Base-by-base conservation (phyloP, 495 filamentous ascomycete species). In the Zalerion maritima region DNA sequence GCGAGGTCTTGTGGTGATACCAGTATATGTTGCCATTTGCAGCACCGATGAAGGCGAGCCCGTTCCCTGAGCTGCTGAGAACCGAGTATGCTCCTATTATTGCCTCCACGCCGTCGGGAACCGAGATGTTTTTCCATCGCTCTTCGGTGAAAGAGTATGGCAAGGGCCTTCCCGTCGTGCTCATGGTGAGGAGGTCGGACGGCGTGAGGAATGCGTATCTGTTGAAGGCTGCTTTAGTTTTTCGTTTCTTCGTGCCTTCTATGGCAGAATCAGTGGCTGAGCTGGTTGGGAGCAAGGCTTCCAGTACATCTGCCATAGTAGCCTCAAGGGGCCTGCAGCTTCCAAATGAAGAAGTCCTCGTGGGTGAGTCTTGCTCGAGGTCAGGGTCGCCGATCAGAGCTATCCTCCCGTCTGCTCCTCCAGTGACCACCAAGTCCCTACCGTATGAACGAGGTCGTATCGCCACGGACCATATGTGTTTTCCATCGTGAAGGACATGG, bases 401-500 rank as follows among this genome's bases (percentile, higher is more conserved):
- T 15, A 71, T 52, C 35, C 67, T 57, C 8, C 85, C 80, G 58
- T 97, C 89, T 12, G 78, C 73, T n/a, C 82, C 89, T 2, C 87
- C 89, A 22, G 79, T 87, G n/a, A 73, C 72, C 35, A 91, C 46
- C 0, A 69, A 28, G 2, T 47, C 31, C 7, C 41, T 46, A 5
- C 49, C 35, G 17, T 43, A 34, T 5, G 38, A 37, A 4, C 29
- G 31, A 9, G 19, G 38, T n/a, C 40, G 37, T 6, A 78, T 43
- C 7, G 69, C 71, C 15, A 70, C 52, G 1, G 82, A 75, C 84
- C 85, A 94, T n/a, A 94, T 73, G 43, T 94, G 81, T 49, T 94
- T 96, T 17, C 89, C 87, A 17, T 53, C 59, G 45, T 97, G 89
- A 26, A 71, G 11, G 58, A 52, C 21, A 64, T 62, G 8, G 64